Evolutionary conservation across 345 rosid genomes (phyloP).

Genomic region (Eucalyptus marginata): DNA sequence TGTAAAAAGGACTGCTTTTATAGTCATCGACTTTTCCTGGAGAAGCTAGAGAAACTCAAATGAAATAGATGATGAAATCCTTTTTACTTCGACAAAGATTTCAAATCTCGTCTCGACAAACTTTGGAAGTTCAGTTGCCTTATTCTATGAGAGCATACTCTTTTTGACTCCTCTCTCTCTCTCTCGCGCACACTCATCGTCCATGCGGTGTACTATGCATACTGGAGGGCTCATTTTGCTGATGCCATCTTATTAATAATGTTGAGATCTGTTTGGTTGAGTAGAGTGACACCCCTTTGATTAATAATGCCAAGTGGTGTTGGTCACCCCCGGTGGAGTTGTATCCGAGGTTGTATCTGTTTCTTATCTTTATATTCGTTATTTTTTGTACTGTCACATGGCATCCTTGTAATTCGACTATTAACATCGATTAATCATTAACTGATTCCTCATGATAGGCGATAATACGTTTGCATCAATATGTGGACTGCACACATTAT

Average conservation of each 20-base stretch:
- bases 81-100: background rate
- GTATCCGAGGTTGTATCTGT: background rate
- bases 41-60: background rate
- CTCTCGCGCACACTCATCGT: accelerated
- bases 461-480: background rate
- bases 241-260: background rate
- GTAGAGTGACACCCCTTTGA: background rate
- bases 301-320: background rate
- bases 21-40: background rate
- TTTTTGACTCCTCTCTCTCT: too few species aligned
- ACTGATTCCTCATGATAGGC: background rate
- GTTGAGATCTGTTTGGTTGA: background rate
- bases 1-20: background rate
- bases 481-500: background rate
- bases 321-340: background rate
- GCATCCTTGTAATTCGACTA: background rate
- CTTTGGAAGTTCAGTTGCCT: too few species aligned
- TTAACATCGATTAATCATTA: background rate
- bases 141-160: too few species aligned
- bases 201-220: too few species aligned
- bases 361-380: background rate
- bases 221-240: background rate
- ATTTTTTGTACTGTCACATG: background rate
- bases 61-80: background rate
- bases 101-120: background rate